Conservation (phyloP, 768 basidiomycete species). For the Suillus subluteus region DNA sequence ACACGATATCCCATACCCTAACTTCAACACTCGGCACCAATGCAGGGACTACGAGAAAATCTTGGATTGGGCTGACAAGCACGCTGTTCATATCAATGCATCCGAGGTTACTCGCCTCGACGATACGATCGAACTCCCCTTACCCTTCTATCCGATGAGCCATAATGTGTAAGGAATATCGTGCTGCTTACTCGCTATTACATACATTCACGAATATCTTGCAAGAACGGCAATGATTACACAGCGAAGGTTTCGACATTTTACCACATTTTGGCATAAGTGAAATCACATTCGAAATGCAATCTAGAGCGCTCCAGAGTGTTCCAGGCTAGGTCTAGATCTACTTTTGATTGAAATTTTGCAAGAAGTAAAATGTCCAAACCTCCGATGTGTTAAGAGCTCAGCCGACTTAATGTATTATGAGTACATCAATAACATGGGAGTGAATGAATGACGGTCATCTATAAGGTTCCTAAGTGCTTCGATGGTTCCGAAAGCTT, state of each 20-base stretch:
- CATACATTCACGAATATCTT: background rate
- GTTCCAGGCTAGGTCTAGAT: no score
- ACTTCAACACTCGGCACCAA: background rate
- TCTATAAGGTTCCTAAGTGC: no score
- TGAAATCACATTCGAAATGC: no score
- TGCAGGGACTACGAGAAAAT: conserved; percentile 10
- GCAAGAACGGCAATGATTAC: background rate
- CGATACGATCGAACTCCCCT: background rate
- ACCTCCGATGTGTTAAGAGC: background rate
- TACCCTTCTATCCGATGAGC: background rate
- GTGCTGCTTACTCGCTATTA: background rate
- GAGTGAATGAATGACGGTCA: background rate
- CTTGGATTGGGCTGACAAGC: conserved; percentile 2
- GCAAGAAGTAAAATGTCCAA: no score
- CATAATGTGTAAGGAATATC: background rate
- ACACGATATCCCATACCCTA: background rate
- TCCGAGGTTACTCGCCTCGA: background rate
- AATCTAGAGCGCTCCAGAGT: no score
- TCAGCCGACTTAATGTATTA: background rate
- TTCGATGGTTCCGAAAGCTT: background rate
- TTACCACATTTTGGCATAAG: no score
- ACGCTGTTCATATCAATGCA: conserved; percentile 4
- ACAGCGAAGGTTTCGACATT: no score
- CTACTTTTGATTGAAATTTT: no score
- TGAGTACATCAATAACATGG: background rate